Percentiles rank a stretch among this genome's conserved stretches.
Evolutionary conservation across 2,329 filamentous ascomycete species (phyloP).

Genomic region (Periconia sp.): DNA sequence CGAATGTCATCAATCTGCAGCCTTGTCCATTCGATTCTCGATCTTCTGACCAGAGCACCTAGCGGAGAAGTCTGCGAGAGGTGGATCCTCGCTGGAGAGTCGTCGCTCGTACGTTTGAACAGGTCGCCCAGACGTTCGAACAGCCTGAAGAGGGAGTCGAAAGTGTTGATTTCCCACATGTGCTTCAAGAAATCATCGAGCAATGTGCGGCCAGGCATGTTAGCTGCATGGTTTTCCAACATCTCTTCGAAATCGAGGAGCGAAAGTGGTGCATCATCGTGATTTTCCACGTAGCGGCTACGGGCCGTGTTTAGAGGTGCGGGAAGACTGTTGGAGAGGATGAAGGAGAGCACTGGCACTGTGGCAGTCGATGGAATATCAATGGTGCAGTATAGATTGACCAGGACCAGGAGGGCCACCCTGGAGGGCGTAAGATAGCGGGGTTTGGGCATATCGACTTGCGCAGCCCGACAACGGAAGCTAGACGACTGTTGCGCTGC

Average conservation of each 20-base stretch:
- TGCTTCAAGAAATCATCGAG: conserved; percentile 84
- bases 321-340: conserved; percentile 71
- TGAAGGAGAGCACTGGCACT: conserved; percentile 78
- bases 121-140: conserved; percentile 66
- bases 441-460: conserved; percentile 64
- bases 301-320: conserved; percentile 27
- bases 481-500: no score
- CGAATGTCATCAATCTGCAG: conserved; percentile 81
- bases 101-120: conserved; percentile 58
- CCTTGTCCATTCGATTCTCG: conserved; percentile 78
- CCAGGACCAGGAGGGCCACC: conserved; percentile 78
- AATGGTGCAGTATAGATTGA: conserved; percentile 80
- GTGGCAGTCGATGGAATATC: conserved; percentile 72
- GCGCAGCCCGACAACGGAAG: no score
- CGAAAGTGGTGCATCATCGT: conserved; percentile 39
- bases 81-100: conserved; percentile 55
- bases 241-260: conserved; percentile 55
- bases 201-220: conserved; percentile 76
- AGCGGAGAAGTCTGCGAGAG: conserved; percentile 78
- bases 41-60: conserved; percentile 78
- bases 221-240: conserved; percentile 54
- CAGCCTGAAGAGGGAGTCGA: conserved; percentile 80
- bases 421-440: conserved; percentile 90
- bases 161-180: conserved; percentile 82
- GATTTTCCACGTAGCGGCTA: conserved; percentile 31